Conservation (phyloP, 169 alveolate species). For the Plasmodium gonderi region DNA sequence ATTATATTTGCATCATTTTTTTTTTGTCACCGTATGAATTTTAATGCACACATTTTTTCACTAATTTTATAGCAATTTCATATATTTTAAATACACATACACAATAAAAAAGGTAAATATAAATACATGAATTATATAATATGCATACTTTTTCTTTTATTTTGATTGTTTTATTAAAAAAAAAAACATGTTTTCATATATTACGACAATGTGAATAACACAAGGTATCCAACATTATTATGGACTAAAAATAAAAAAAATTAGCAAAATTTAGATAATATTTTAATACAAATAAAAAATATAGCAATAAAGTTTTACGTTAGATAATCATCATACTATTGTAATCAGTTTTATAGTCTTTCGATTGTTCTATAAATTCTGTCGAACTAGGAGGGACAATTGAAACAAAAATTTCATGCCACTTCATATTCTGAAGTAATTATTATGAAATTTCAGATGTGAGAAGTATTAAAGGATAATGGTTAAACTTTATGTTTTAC, state of each 20-base stretch:
- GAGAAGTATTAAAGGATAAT: neutral
- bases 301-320: neutral
- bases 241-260: neutral
- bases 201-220: neutral
- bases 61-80: conserved; percentile 4
- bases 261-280: neutral
- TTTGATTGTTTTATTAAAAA: neutral
- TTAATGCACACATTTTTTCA: neutral
- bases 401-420: neutral
- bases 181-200: neutral
- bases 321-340: neutral
- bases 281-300: neutral
- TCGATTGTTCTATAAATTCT: conserved; percentile 1
- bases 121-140: conserved; percentile 10
- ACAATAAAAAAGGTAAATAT: conserved; percentile 1
- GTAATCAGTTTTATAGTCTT: neutral
- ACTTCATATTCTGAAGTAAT: neutral
- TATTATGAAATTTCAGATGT: neutral
- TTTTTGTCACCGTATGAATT: conserved; percentile 49
- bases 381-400: neutral
- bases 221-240: neutral
- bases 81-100: conserved; percentile 20
- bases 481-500: neutral
- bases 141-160: conserved; percentile 7
- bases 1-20: neutral